Conservation (phyloP, 305 asterid species). For the Fraxinus dipetala region DNA sequence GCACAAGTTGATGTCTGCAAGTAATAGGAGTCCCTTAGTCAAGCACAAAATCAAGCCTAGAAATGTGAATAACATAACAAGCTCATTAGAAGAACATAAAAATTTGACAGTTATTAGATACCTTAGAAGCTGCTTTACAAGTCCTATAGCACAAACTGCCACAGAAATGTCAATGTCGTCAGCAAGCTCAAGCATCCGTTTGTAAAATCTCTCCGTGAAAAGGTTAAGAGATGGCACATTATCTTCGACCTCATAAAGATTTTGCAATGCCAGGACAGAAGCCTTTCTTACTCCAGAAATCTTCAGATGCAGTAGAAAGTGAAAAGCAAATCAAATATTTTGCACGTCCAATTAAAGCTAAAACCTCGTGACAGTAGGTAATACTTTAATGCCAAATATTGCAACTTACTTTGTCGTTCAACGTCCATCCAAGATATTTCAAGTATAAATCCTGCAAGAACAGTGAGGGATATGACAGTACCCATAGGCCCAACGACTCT, state of each 20-base stretch:
- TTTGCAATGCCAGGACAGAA: constrained; percentile 87
- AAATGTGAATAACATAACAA: constrained; percentile 18
- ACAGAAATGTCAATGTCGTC: constrained; percentile 96
- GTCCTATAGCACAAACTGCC: constrained; percentile 97
- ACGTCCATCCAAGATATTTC: constrained; percentile 98
- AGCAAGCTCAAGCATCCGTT: constrained; percentile 94
- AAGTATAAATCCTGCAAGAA: constrained; percentile 94
- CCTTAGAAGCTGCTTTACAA: constrained; percentile 90
- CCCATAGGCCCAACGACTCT: constrained; percentile 95
- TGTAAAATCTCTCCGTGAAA: constrained; percentile 86
- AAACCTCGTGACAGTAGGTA: constrained; percentile 1
- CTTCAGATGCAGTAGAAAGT: constrained; percentile 37
- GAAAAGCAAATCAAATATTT: constrained; percentile 25
- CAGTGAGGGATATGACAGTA: constrained; percentile 82
- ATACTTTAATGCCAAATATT: constrained; percentile 3
- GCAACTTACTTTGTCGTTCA: constrained; percentile 87
- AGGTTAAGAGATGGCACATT: constrained; percentile 93
- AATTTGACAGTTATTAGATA: constrained; percentile 25
- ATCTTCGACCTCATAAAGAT: constrained; percentile 86
- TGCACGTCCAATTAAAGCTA: constrained; percentile 26
- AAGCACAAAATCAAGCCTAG: constrained; percentile 19
- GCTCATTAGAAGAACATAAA: constrained; percentile 11
- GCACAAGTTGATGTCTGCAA: constrained; percentile 92
- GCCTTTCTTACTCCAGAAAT: constrained; percentile 94
- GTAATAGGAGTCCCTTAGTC: constrained; percentile 25